These are phyloP conservation scores for Scenedesmus sp. DNA, from an alignment of 163 green algal genomes.

Conservation along the genomic window DNA sequence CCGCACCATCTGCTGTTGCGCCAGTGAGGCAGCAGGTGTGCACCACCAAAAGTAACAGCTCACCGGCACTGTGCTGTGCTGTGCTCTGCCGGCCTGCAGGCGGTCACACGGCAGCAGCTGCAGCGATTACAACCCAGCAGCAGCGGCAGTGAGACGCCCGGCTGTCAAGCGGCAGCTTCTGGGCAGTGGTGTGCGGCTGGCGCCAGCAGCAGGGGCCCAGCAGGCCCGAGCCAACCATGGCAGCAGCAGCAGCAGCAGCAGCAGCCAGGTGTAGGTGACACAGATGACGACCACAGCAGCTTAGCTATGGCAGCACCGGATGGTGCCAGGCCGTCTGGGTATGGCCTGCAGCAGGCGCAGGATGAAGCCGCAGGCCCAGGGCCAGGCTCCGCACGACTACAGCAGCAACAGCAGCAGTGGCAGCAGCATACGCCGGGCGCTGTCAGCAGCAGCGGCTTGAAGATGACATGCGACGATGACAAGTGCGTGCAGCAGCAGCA, in stretches of 20 bases:
- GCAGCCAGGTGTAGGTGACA: slow-evolving; percentile 29
- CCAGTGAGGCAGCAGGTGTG: too few species aligned
- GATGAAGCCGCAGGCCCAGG: neutral
- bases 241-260: slow-evolving; percentile 26
- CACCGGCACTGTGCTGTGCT: neutral
- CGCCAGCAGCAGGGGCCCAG: neutral
- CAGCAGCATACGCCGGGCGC: neutral
- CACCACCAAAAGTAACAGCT: neutral
- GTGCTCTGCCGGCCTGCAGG: neutral
- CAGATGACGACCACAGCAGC: slow-evolving; percentile 22
- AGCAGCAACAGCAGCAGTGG: slow-evolving; percentile 4
- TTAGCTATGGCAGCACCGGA: slow-evolving; percentile 57
- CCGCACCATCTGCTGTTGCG: too few species aligned
- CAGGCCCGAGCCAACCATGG: neutral
- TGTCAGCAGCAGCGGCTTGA: slow-evolving; percentile 27
- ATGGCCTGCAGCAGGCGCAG: slow-evolving; percentile 12
- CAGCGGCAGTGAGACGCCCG: neutral
- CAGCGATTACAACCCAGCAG: neutral
- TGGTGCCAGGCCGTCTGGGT: slow-evolving; percentile 27
- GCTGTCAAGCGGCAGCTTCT: neutral
- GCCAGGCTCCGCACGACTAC: slow-evolving; percentile 4
- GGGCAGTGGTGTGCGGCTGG: slow-evolving; percentile 13
- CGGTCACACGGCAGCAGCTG: slow-evolving; percentile 3
- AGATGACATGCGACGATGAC: neutral
- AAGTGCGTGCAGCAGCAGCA: slow-evolving; percentile 21